These are phyloP conservation scores for Capsicum baccatum DNA, from an alignment of 257 asterid species.

Conservation along the genomic window DNA sequence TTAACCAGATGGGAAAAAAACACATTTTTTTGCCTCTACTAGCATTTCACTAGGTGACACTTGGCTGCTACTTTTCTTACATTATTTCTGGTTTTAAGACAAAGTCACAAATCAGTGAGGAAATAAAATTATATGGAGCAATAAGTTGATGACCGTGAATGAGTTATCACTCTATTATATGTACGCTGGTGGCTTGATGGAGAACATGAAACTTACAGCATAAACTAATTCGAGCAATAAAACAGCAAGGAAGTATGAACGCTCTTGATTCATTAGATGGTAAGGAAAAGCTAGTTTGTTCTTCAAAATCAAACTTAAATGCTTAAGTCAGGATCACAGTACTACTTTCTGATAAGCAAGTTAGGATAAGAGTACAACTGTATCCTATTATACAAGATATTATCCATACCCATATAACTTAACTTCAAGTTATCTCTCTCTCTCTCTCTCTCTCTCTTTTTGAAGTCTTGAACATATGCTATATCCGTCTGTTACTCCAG, in stretches of 20 bases:
- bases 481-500: neutral
- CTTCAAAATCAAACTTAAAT: neutral
- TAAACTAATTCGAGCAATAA: neutral
- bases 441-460: neutral
- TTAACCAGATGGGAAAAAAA: neutral
- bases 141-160: slow-evolving; percentile 1
- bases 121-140: slow-evolving; percentile 9
- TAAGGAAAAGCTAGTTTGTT: neutral
- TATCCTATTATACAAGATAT: neutral
- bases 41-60: neutral
- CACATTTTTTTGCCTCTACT: neutral
- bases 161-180: neutral
- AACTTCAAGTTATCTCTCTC: neutral
- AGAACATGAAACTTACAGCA: neutral
- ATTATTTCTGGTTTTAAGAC: neutral
- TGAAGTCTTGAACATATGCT: neutral
- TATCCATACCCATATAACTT: neutral
- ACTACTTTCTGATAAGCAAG: neutral
- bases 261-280: neutral
- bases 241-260: neutral
- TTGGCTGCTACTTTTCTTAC: slow-evolving; percentile 3
- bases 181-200: neutral
- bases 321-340: neutral
- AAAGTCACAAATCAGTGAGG: neutral
- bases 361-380: neutral